phyloP scores from a whole-genome alignment of 305 asterid genomes.

The Solanum hybrid region DNA sequence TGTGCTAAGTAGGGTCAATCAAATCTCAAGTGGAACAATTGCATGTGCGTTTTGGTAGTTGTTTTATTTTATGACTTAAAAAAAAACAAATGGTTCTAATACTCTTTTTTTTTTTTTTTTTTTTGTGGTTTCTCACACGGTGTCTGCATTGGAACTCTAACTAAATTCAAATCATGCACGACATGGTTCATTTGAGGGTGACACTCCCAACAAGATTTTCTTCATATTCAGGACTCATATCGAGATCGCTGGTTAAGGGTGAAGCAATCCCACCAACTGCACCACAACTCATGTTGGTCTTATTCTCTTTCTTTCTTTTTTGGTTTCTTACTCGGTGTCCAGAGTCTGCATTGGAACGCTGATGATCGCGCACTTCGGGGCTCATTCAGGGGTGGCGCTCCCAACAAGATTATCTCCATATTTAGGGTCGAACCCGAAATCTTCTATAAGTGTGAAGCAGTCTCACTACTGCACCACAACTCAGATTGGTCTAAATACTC shows the following conservation, averaged over 20 bases:
- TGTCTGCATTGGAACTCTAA: too few species aligned
- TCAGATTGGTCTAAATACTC: constrained; percentile 11
- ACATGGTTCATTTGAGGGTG: neutral
- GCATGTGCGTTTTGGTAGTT: constrained; percentile 59
- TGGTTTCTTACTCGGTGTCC: neutral
- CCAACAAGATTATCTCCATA: too few species aligned
- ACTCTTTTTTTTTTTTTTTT: constrained; percentile 11
- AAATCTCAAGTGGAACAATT: constrained; percentile 44
- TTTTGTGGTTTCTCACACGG: neutral
- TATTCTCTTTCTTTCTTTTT: neutral
- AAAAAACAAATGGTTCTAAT: constrained; percentile 18
- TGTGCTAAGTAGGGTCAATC: constrained; percentile 53
- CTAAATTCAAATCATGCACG: neutral
- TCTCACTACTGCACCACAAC: neutral
- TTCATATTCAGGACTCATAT: neutral
- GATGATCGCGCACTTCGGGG: neutral
- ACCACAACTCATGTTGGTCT: neutral
- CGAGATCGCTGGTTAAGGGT: neutral
- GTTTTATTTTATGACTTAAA: constrained; percentile 13
- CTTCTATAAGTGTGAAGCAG: too few species aligned
- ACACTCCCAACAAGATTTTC: neutral
- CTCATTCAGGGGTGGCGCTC: neutral
- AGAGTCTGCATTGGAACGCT: neutral
- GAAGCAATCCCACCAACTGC: neutral
- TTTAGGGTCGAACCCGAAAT: neutral